phyloP scores from a whole-genome alignment of 1,139 yeast species.

The Debaryomycetaceae sp. region DNA sequence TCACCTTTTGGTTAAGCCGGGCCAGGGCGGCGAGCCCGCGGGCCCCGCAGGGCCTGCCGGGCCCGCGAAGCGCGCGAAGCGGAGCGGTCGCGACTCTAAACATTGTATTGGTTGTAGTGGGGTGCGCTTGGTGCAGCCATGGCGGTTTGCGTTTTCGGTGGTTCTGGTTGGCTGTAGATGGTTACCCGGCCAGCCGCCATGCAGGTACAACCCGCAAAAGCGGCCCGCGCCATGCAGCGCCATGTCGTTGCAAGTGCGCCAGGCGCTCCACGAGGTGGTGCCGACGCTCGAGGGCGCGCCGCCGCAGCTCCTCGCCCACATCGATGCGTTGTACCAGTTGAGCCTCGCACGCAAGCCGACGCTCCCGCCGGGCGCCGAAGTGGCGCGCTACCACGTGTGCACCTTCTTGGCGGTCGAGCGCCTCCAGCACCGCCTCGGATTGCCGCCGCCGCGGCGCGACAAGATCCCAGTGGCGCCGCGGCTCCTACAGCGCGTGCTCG shows the following conservation, averaged over 20 bases:
- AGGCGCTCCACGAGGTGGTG: constrained; percentile 42
- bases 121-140: no score
- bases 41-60: no score
- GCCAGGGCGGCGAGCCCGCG: constrained; percentile 8
- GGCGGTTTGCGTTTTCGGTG: constrained; percentile 8
- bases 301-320: constrained; percentile 41
- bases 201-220: constrained; percentile 2
- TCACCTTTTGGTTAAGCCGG: constrained; percentile 4
- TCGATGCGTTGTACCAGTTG: constrained; percentile 47
- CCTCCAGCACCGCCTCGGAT: constrained; percentile 34
- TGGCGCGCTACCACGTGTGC: constrained; percentile 63
- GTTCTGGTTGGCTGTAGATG: constrained; percentile 20
- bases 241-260: constrained; percentile 22
- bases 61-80: constrained; percentile 3
- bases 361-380: constrained; percentile 48
- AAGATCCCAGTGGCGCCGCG: constrained; percentile 59
- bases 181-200: constrained; percentile 11
- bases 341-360: constrained; percentile 47
- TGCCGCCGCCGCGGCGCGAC: constrained; percentile 44
- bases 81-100: constrained; percentile 3
- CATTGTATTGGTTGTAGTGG: constrained; percentile 1
- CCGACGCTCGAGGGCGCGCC: constrained; percentile 51
- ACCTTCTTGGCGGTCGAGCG: constrained; percentile 57
- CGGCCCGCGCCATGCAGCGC: neutral
- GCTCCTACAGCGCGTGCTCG: constrained; percentile 33